Evolutionary conservation across 352 stramenopile species (phyloP), one percentile per base, ranked within the genome.

Genomic region (Plasmopara halstedii): DNA sequence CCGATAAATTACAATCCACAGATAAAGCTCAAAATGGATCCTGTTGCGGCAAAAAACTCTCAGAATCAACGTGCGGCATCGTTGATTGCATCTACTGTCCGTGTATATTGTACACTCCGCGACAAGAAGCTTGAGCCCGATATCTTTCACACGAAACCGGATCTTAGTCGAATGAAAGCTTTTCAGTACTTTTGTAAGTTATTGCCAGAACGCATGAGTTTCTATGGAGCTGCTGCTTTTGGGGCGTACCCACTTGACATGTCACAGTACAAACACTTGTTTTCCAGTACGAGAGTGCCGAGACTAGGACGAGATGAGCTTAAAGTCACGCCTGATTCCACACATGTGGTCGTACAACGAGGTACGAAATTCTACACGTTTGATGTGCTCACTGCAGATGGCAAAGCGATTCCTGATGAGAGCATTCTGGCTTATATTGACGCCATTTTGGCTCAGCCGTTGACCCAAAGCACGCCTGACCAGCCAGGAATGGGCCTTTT

Each of bases 1-100:
- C 75, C 82, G 22, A 73, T 95, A 59, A 96, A 96, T 70, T 94
- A 92, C 66, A 96, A 95, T 64, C 85, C 85, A 49, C 83, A 95
- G 64, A 76, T 94, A 50, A 88, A 88, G 64, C 77, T 94, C 53
- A 91, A 90, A 54, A 75, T 79, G 47, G 79, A 95, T 59, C 76
- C 74, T 8, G 63, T 76, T 23, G 50, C 73, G 3, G 83, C 70
- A 23, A 96, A 96, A 62, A 95, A 95, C 58, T 46, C 80, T 37
- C 83, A 91, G 54, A 74, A 61, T 47, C 77, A 92, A 61, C 79
- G 83, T 34, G 80, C 84, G 8, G 74, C 85, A 14, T 90, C 85
- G 46, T 68, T 96, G 27, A 88, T 95, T 50, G 74, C 69, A n/a
- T 94, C 83, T 35, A 83, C 67, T 2, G 76, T 94, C 45, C 73